Conservation (phyloP, 345 rosid species). For the Salix koriyanagi region DNA sequence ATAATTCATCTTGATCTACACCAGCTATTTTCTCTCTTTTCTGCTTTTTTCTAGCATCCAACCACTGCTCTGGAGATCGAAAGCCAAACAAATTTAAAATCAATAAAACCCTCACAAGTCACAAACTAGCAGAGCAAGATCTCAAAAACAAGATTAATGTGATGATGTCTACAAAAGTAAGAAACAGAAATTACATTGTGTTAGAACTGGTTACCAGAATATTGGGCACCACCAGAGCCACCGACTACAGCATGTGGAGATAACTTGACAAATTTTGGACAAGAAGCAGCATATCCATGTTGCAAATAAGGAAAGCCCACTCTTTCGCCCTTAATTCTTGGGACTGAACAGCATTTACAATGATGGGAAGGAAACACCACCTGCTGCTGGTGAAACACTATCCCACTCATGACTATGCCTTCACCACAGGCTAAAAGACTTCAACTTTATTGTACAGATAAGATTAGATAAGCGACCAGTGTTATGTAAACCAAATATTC, state of each 20-base stretch:
- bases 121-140: not conserved
- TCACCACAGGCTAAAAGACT: too few relatives aligned
- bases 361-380: not conserved
- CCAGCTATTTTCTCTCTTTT: constrained; percentile 46
- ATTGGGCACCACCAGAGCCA: constrained; percentile 6
- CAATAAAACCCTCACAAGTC: not conserved
- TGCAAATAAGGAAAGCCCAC: not conserved
- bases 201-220: constrained; percentile 4
- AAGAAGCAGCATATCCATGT: not conserved
- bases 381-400: constrained; percentile 4
- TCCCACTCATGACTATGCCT: not conserved
- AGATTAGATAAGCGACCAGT: too few relatives aligned
- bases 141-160: not conserved
- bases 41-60: constrained; percentile 31
- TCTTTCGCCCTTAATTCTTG: not conserved
- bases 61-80: constrained; percentile 37
- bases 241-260: constrained; percentile 3
- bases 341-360: too few relatives aligned
- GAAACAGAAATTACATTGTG: too few relatives aligned
- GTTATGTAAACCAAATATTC: too few relatives aligned
- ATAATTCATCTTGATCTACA: constrained; percentile 63
- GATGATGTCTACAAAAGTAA: not conserved
- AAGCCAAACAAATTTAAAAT: not conserved
- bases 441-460: too few relatives aligned
- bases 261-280: not conserved